Percentiles rank a stretch among this genome's conserved stretches.
Conservation (phyloP, 768 basidiomycete species). For the Suillus spraguei region DNA sequence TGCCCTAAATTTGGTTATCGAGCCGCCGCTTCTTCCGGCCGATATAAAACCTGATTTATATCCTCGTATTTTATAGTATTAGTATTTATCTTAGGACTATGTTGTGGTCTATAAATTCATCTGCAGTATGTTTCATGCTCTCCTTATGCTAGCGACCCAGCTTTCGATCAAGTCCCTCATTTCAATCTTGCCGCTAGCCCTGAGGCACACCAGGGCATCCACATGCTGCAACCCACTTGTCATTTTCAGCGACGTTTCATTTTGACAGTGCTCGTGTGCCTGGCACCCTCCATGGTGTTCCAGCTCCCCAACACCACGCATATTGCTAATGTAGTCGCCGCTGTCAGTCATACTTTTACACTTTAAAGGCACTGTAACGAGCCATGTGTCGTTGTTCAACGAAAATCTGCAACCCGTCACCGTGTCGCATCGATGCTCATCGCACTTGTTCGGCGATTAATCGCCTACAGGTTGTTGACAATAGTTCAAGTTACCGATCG, state of each 20-base stretch:
- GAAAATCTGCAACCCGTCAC: background rate
- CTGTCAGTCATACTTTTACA: background rate
- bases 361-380: background rate
- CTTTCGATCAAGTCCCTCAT: slow-evolving; percentile 3
- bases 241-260: slow-evolving; percentile 15
- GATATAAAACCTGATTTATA: background rate
- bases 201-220: slow-evolving; percentile 16
- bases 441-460: background rate
- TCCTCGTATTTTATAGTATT: background rate
- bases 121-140: slow-evolving; percentile 18
- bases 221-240: slow-evolving; percentile 16
- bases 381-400: background rate
- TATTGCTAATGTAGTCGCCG: slow-evolving; percentile 4
- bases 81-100: slow-evolving; percentile 18
- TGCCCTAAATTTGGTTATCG: slow-evolving; percentile 11
- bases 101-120: slow-evolving; percentile 18
- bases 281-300: slow-evolving; percentile 5
- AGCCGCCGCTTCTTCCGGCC: slow-evolving; percentile 13
- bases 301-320: slow-evolving; percentile 1
- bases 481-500: background rate
- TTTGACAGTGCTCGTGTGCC: slow-evolving; percentile 17
- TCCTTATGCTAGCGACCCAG: slow-evolving; percentile 3
- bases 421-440: background rate
- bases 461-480: background rate
- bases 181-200: slow-evolving; percentile 9